Percentiles rank a stretch among this genome's conserved stretches.
phyloP scores from a whole-genome alignment of 1,139 yeast species.

The Blastobotrys arbuscula region DNA sequence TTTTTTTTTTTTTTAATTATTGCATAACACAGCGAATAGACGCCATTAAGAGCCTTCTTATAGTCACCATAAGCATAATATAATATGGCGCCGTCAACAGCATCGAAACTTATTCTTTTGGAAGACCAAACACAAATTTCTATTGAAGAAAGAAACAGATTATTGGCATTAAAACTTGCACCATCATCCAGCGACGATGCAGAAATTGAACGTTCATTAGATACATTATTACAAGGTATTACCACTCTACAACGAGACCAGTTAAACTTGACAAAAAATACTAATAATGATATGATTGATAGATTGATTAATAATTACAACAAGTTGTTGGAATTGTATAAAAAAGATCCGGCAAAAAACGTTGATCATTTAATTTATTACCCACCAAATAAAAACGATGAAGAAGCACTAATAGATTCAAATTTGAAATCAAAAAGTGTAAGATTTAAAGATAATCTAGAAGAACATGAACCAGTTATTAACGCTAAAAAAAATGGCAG shows the following conservation, averaged over 20 bases:
- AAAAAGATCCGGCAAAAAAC: slow-evolving; percentile 17
- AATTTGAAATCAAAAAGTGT: slow-evolving; percentile 30
- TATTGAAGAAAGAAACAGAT: slow-evolving; percentile 48
- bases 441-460: slow-evolving; percentile 35
- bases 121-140: slow-evolving; percentile 40
- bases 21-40: no score
- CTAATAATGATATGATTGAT: slow-evolving; percentile 6
- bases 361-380: slow-evolving; percentile 13
- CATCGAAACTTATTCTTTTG: slow-evolving; percentile 25
- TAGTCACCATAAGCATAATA: slow-evolving; percentile 3
- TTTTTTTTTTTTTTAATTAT: no score
- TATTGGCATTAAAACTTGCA: slow-evolving; percentile 41
- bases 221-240: slow-evolving; percentile 36
- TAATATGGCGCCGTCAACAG: slow-evolving; percentile 13
- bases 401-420: slow-evolving; percentile 8
- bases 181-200: slow-evolving; percentile 52
- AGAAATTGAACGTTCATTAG: slow-evolving; percentile 44
- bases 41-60: background rate
- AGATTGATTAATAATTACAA: slow-evolving; percentile 15
- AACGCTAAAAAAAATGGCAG: background rate
- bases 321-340: slow-evolving; percentile 13
- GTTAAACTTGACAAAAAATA: background rate
- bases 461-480: slow-evolving; percentile 21
- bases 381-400: slow-evolving; percentile 12
- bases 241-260: slow-evolving; percentile 27